Evolutionary conservation across 805 yeast genomes (phyloP).

Genomic region (Metschnikowia noctiluminum): DNA sequence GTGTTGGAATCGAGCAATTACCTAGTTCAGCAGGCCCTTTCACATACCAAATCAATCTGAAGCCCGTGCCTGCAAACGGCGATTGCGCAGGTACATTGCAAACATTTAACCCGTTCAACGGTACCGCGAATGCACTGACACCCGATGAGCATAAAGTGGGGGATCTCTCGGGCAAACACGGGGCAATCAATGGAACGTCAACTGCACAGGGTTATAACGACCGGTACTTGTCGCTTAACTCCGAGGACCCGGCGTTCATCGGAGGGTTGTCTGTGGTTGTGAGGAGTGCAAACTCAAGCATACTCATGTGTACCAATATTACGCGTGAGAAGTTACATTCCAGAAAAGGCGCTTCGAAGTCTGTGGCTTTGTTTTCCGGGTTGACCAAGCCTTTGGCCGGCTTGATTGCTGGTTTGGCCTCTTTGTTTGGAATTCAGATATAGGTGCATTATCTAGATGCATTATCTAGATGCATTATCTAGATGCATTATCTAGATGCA

Average conservation of each 20-base stretch:
- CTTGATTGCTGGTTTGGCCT: neutral
- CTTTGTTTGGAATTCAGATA: neutral
- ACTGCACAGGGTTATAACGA: slow-evolving; percentile 25
- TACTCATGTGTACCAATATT: slow-evolving; percentile 39
- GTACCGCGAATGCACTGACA: slow-evolving; percentile 23
- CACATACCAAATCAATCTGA: slow-evolving; percentile 36
- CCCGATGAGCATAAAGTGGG: slow-evolving; percentile 30
- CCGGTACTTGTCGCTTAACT: slow-evolving; percentile 31
- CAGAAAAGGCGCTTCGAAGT: neutral
- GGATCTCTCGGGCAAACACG: slow-evolving; percentile 41
- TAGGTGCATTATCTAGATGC: neutral
- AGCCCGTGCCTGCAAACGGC: slow-evolving; percentile 33
- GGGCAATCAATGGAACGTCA: slow-evolving; percentile 27
- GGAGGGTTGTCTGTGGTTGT: slow-evolving; percentile 32
- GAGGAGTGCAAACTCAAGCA: slow-evolving; percentile 29
- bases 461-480: neutral
- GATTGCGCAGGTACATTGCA: slow-evolving; percentile 28
- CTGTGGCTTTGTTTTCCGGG: neutral
- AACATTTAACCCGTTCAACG: slow-evolving; percentile 38
- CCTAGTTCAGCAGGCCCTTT: slow-evolving; percentile 38
- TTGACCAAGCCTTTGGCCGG: neutral
- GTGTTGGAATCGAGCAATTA: slow-evolving; percentile 30
- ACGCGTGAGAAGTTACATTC: slow-evolving; percentile 11
- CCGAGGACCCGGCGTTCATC: slow-evolving; percentile 23
- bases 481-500: no score